Percentiles rank a stretch among this genome's conserved stretches.
These are phyloP conservation scores for Carex arenaria DNA, from an alignment of 202 grass and related monocot species.

Conservation along the genomic window DNA sequence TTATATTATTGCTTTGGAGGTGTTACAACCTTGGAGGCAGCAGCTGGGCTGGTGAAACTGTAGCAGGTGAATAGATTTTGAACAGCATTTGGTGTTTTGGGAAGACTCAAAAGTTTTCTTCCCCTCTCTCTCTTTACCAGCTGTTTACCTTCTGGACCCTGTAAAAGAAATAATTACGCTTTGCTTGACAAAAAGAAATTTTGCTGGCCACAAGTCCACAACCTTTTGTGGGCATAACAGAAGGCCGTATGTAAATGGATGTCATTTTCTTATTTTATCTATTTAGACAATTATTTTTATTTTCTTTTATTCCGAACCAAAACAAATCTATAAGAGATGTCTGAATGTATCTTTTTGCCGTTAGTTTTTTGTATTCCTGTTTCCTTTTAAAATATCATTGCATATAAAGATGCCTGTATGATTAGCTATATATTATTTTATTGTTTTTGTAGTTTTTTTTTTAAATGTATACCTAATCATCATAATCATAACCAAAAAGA, in stretches of 20 bases:
- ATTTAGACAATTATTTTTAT: no score
- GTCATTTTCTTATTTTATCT: no score
- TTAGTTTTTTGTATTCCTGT: neutral
- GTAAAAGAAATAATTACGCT: neutral
- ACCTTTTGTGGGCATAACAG: no score
- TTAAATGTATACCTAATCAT: neutral
- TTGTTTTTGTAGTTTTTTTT: neutral
- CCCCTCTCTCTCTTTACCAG: conserved; percentile 11
- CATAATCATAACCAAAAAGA: neutral
- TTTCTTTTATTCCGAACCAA: no score
- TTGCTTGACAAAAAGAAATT: neutral
- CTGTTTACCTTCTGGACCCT: conserved; percentile 1
- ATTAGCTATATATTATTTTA: neutral
- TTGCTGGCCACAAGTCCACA: no score
- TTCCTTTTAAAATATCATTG: neutral
- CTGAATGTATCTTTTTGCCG: no score
- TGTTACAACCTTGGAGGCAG: conserved; percentile 7
- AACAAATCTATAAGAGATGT: no score
- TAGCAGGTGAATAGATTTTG: conserved; percentile 27
- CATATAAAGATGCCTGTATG: neutral
- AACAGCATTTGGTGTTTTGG: conserved; percentile 18
- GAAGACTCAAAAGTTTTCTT: conserved; percentile 19
- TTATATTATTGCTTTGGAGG: conserved; percentile 9
- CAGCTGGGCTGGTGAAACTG: neutral
- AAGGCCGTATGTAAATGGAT: no score